Evolutionary conservation across 1,139 yeast species (phyloP), one percentile per base, ranked within the genome.

Genomic region (Diutina neorugosa): DNA sequence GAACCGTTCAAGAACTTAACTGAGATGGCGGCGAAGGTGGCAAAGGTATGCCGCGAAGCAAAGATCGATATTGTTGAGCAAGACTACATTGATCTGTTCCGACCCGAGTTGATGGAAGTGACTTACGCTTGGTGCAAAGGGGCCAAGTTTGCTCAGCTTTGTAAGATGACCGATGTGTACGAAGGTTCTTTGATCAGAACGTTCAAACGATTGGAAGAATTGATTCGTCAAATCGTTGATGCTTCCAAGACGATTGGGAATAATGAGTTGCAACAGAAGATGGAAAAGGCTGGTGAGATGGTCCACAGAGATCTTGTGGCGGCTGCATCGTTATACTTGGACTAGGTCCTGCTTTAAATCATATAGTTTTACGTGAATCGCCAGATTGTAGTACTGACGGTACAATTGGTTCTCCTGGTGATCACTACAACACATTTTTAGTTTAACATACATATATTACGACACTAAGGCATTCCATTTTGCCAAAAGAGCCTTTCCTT

Each of bases 121-220:
- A 96, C 94, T 0, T 89, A 71, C 68, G 89, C 94, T 50, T 94
- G 99, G 99, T 88, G 97, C 65, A 85, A 86, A 64, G 98, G 98
- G 31, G 96, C 96, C 4, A 74, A 93, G 0, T 94, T 94, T 68
- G 91, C 97, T 0, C 97, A 91, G 65, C 91, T 93, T 57, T 93
- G 98, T 72, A 91, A 91, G 68, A 89, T 93, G 97, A 93, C 98
- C 0, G 98, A 93, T 65, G 98, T 94, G 50, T 94, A 91, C 62
- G 98, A 94, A 72, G 99, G 99, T 49, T 86, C 96, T 34, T 77
- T 94, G 65, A 91, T 94, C 58, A 81, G 98, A 67, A 86, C 89
- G 80, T 91, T 94, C 71, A 84, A 94, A 68, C 78, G 98, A 63
- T 73, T 94, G 55, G 98, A 93, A 67, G 99, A 94, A 66, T 78